Evolutionary conservation across 129 eudicot genomes (phyloP), one percentile per base, ranked within the genome.

Genomic region (Apium graveolens): DNA sequence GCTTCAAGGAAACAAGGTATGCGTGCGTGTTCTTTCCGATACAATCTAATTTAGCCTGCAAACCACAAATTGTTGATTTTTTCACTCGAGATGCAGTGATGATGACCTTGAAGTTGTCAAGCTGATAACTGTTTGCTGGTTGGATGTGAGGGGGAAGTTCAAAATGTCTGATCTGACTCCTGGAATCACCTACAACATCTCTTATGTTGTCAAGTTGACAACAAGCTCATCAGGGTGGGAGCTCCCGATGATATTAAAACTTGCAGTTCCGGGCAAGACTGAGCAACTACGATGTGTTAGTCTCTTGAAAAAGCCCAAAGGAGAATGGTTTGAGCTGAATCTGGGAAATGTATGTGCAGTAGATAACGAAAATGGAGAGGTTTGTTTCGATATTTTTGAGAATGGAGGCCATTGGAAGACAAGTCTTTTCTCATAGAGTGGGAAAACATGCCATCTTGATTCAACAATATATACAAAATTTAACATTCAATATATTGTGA

Each of bases 351-450:
- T 78, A 38, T 0, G 11, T n/a, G 41, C 63, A 63, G 46, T 26
- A 14, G 60, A 27, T 21, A 42, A 42, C 14, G 75, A 78, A 78
- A 13, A 42, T 13, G 74, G 81, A 39, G 81, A 62, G 18, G 42
- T 78, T 66, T 7, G n/a, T 17, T 78, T 78, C 42, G 75, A 63
- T 29, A 17, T 78, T 16, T 39, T 31, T 26, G 80, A 63, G 20
- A 60, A 63, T 37, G 73, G 80, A 38, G 73, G 73, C 53, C 73
- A 78, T 27, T 78, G 80, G 80, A 77, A 77, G 65, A 37, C 46
- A 18, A 73, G 80, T 14, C 74, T 78, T 60, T n/a, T 78, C n/a
- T n/a, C n/a, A n/a, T n/a, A n/a, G n/a, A n/a, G n/a, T n/a, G n/a
- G n/a, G n/a, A n/a, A n/a, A n/a, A n/a, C n/a, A n/a, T n/a, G n/a